Evolutionary conservation across 176 grass and related monocot species (phyloP).

Genomic region (Thinopyrum elongatum): DNA sequence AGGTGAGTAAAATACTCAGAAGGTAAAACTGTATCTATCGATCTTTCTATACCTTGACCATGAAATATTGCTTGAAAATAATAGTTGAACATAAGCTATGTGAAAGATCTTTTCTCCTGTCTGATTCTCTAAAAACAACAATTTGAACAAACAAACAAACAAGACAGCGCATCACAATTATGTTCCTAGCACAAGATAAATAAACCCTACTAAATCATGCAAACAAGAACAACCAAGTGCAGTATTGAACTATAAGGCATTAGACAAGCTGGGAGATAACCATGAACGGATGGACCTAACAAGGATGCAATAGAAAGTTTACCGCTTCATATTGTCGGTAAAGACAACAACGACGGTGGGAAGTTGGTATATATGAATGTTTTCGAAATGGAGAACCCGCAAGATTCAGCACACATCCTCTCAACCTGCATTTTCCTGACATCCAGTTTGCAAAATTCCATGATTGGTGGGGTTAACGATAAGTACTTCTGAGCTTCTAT

Average conservation of each 20-base stretch:
- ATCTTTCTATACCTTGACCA: neutral
- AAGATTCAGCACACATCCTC: slow-evolving; percentile 14
- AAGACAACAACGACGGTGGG: neutral
- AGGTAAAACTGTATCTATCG: neutral
- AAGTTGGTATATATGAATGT: slow-evolving; percentile 32
- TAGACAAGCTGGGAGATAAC: neutral
- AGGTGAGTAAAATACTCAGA: neutral
- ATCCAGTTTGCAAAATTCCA: slow-evolving; percentile 30
- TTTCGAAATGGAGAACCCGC: neutral
- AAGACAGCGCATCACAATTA: neutral
- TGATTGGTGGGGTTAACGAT: too few relatives aligned
- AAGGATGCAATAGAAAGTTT: neutral
- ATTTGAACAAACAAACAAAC: neutral
- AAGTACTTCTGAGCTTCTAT: neutral
- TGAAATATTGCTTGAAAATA: neutral
- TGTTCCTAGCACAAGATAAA: neutral
- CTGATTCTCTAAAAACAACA: neutral
- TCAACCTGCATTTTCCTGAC: slow-evolving; percentile 18
- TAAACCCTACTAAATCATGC: neutral
- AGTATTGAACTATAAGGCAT: neutral
- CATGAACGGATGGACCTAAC: neutral
- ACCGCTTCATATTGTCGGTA: slow-evolving; percentile 17
- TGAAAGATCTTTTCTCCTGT: neutral
- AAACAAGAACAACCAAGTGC: neutral
- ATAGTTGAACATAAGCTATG: neutral